Evolutionary conservation across 2,329 filamentous ascomycete genomes (phyloP).

Genomic region (Graphilbum fragrans): DNA sequence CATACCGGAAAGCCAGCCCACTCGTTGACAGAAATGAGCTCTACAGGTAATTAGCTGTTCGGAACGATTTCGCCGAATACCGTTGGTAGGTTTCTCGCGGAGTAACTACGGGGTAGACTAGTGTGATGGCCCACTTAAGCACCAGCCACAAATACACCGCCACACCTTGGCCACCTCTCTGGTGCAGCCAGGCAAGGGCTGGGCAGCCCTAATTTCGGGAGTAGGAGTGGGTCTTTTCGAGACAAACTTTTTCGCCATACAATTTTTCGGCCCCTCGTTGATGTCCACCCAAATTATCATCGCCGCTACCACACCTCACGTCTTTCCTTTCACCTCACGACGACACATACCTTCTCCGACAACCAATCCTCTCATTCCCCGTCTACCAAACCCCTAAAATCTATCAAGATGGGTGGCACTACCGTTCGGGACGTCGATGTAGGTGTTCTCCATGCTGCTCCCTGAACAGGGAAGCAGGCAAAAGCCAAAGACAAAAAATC

Average conservation of each 20-base stretch:
- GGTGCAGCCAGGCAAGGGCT: too few relatives aligned
- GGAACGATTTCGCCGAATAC: too few relatives aligned
- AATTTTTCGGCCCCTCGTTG: conserved; percentile 1
- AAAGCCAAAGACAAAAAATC: conserved; percentile 5
- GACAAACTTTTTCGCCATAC: neutral
- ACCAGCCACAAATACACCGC: neutral
- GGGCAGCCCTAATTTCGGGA: neutral
- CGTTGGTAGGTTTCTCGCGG: too few relatives aligned
- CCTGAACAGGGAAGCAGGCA: neutral
- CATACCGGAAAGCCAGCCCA: too few relatives aligned
- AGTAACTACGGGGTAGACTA: too few relatives aligned
- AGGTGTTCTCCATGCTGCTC: conserved; percentile 29
- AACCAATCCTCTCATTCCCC: conserved; percentile 1
- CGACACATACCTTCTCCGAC: neutral
- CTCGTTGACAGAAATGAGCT: too few relatives aligned
- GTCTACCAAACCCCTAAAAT: neutral
- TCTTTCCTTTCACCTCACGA: conserved; percentile 6
- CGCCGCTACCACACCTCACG: neutral
- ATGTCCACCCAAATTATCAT: neutral
- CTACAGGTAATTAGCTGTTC: too few relatives aligned
- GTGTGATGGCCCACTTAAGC: too few relatives aligned
- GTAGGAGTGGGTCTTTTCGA: neutral
- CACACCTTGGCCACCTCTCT: neutral
- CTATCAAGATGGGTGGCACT: conserved; percentile 60
- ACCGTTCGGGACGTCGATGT: conserved; percentile 79